Evolutionary conservation across 768 basidiomycete genomes (phyloP).

Genomic region (Nevesoporus exiguus): DNA sequence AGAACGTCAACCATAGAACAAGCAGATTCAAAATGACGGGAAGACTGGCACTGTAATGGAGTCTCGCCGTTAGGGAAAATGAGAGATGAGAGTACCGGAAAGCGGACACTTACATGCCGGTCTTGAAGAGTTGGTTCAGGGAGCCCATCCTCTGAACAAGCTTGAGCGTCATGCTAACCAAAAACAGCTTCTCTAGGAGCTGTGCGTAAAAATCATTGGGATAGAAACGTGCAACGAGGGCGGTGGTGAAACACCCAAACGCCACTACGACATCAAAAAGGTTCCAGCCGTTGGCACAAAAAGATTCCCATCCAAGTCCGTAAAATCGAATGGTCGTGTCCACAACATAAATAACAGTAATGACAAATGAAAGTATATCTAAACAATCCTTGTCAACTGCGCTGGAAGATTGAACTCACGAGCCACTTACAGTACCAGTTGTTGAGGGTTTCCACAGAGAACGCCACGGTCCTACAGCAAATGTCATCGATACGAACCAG

Average conservation of each 20-base stretch:
- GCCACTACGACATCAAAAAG: slow-evolving; percentile 83
- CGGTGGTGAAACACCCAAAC: slow-evolving; percentile 79
- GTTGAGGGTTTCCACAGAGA: slow-evolving; percentile 50
- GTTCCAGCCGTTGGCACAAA: slow-evolving; percentile 92
- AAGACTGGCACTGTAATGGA: slow-evolving; percentile 63
- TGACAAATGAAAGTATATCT: slow-evolving; percentile 76
- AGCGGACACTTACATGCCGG: slow-evolving; percentile 67
- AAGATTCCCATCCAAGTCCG: slow-evolving; percentile 83
- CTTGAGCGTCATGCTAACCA: slow-evolving; percentile 92
- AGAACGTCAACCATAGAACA: slow-evolving; percentile 84
- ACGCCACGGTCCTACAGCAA: slow-evolving; percentile 71
- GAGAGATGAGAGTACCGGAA: background rate
- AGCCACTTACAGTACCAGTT: slow-evolving; percentile 53
- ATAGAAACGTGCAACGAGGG: slow-evolving; percentile 62
- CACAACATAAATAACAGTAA: slow-evolving; percentile 68
- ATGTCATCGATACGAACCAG: background rate
- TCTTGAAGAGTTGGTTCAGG: slow-evolving; percentile 95
- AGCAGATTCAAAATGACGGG: slow-evolving; percentile 84
- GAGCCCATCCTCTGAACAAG: slow-evolving; percentile 84
- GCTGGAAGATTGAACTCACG: slow-evolving; percentile 1
- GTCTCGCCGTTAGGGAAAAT: background rate
- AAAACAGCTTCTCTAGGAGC: slow-evolving; percentile 85
- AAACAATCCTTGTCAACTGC: slow-evolving; percentile 4
- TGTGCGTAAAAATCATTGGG: slow-evolving; percentile 48
- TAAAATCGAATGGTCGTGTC: slow-evolving; percentile 77